Conservation (phyloP, 768 basidiomycete species). For the Agrocybe pediades region DNA sequence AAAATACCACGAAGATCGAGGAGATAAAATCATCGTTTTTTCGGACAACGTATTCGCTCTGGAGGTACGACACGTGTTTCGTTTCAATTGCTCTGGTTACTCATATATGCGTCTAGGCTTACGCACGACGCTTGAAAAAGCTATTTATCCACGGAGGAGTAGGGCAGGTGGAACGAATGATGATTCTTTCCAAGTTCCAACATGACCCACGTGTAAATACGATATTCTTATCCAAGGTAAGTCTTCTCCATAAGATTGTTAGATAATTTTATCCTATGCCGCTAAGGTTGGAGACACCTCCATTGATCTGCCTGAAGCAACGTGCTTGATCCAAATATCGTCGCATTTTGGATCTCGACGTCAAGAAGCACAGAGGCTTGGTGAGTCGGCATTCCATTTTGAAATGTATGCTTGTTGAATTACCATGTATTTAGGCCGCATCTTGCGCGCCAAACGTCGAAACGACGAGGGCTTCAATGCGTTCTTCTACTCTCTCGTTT, state of each 20-base stretch:
- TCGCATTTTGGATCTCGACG: conserved; percentile 98
- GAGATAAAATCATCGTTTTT: conserved; percentile 99
- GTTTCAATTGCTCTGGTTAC: background rate
- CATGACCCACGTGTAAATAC: conserved; percentile 95
- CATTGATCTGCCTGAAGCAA: conserved; percentile 98
- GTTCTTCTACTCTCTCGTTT: conserved; percentile 99
- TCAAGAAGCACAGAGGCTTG: conserved; percentile 96
- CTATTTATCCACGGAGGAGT: conserved; percentile 96
- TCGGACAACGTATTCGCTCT: conserved; percentile 98
- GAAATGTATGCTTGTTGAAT: conserved; percentile 17
- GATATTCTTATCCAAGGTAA: conserved; percentile 95
- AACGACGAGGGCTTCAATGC: conserved; percentile 99
- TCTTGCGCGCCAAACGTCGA: conserved; percentile 93
- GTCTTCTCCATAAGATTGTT: conserved; percentile 14
- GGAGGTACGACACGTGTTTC: conserved; percentile 62
- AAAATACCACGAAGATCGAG: conserved; percentile 95
- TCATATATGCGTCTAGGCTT: conserved; percentile 55
- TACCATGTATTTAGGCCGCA: conserved; percentile 64
- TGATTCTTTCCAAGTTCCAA: conserved; percentile 94
- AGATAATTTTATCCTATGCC: background rate
- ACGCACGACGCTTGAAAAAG: conserved; percentile 92
- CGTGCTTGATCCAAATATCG: conserved; percentile 98
- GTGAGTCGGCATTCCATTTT: conserved; percentile 35
- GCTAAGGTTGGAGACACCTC: conserved; percentile 93
- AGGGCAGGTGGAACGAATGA: conserved; percentile 93